These are phyloP conservation scores for Aureobasidium sp. DNA, from an alignment of 2,329 filamentous ascomycete species.

Conservation along the genomic window DNA sequence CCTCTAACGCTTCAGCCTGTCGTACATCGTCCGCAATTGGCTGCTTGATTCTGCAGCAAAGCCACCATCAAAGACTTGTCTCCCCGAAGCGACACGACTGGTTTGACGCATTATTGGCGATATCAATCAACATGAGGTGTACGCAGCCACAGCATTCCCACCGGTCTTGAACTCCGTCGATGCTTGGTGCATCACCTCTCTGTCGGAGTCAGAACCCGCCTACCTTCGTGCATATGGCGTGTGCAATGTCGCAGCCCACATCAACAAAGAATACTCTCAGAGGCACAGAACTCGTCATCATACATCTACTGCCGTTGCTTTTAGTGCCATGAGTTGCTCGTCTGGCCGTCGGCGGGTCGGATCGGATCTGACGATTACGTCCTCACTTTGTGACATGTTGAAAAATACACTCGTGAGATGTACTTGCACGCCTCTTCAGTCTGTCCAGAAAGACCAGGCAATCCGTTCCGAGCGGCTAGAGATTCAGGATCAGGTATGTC, in stretches of 20 bases:
- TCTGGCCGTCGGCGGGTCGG: background rate
- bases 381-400: constrained; percentile 1
- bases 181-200: background rate
- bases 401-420: background rate
- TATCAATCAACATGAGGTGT: background rate
- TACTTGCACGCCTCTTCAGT: background rate
- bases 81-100: background rate
- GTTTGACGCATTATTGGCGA: background rate
- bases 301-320: background rate
- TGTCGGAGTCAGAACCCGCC: background rate
- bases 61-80: background rate
- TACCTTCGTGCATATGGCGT: background rate
- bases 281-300: background rate
- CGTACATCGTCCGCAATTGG: background rate
- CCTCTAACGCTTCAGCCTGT: background rate
- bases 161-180: background rate
- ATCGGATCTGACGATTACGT: background rate
- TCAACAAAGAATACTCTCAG: background rate
- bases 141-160: background rate
- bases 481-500: background rate
- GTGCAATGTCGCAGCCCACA: background rate
- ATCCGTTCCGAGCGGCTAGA: background rate
- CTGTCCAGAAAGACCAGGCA: background rate
- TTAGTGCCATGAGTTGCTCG: background rate
- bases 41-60: background rate